Evolutionary conservation across 148 eudicot genomes (phyloP), one percentile per base, ranked within the genome.

Genomic region (Hydrangea macrophylla): DNA sequence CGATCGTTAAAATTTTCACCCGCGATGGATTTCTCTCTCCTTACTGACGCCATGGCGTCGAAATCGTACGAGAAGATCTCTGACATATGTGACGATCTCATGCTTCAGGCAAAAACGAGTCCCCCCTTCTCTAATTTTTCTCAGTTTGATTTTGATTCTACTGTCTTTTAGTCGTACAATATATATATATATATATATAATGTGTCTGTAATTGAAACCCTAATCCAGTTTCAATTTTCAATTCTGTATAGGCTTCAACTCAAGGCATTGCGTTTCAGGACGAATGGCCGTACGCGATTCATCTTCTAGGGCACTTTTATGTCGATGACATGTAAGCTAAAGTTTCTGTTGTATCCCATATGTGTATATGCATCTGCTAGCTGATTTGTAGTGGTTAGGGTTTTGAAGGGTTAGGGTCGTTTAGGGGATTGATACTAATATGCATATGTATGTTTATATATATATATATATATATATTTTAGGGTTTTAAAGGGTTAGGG

Each of bases 281-380:
- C 48, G 87, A 85, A 12, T 93, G 96, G 98, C 98, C 98, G 0
- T 93, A 88, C 68, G 82, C 95, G 50, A 69, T 90, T 76, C 92
- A 90, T 70, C 88, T 93, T n/a, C 82, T 93, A n/a, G 92, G 85
- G 15, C 86, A 82, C 68, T 67, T 90, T 32, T 93, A 86, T 76
- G 64, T 76, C 30, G 78, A 75, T 53, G 98, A 93, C 71, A 79
- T 85, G 98, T 93, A 75, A 73, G 77, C 45, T 64, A 40, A 1
- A 1, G 6, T 24, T 42, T 31, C 22, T 10, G 9, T 48, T 36
- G 40, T n/a, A n/a, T n/a, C n/a, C n/a, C 40, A 36, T 36, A 36
- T 36, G 9, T 36, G 40, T 36, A 36, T 36, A n/a, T n/a, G n/a
- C n/a, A n/a, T n/a, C n/a, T n/a, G n/a, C n/a, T n/a, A n/a, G n/a